Base-by-base conservation (phyloP, 2,329 filamentous ascomycete species). In the Zopfia rhizophila region DNA sequence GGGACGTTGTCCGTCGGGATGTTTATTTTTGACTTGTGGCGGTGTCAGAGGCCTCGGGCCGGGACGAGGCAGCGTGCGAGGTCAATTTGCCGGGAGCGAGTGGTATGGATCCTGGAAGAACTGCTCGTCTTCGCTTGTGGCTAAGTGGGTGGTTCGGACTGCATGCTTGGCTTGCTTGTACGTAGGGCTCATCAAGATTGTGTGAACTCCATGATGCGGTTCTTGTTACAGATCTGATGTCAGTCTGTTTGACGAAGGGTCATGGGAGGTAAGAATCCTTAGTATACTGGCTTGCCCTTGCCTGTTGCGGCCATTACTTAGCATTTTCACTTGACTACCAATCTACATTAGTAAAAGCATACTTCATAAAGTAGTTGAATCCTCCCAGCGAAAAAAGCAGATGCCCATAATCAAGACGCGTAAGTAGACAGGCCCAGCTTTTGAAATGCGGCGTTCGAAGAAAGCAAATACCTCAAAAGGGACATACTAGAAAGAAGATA, bases 11-110 rank as follows among this genome's bases (percentile, higher is more conserved):
- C n/a, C n/a, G n/a, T n/a, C n/a, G n/a, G n/a, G n/a, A n/a, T n/a
- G n/a, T n/a, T n/a, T 53, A 48, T 48, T 54, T 48, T 42, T 48
- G 51, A 44, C 30, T 37, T 47, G 38, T 48, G 23, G 41, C 38
- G 41, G 16, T 28, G 2, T 35, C 36, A 41, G 44, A 35, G 28
- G 38, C 11, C 29, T 32, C 51, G 47, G 51, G 43, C 31, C 51
- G 47, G 31, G 19, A 44, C 50, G 51, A 42, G 45, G 39, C 41
- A 48, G 51, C 29, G 51, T 54, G 45, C 35, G 27, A 40, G 46
- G 41, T 44, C 31, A 30, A 38, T 53, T 33, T 49, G 41, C 45
- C 45, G 49, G 45, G 28, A 16, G 31, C 43, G 27, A 31, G 31
- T 30, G 30, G 38, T 33, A 33, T 33, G 39, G 38, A 44, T 48